Conservation (phyloP, 768 basidiomycete genomes). For the Mycena alexandri region DNA sequence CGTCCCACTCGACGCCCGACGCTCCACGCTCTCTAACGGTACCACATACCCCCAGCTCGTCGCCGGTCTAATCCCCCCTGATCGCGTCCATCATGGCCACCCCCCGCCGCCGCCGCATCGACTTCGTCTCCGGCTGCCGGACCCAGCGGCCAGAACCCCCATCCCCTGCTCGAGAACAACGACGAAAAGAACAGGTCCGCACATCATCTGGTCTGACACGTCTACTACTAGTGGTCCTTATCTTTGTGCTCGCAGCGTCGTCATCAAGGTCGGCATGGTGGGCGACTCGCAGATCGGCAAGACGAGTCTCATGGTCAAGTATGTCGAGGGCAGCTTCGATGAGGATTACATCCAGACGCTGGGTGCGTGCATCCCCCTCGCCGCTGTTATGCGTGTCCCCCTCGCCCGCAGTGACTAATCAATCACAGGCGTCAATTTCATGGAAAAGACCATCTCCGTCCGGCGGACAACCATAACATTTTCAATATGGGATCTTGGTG, state of each 20-base stretch:
- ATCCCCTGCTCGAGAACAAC: constrained; percentile 66
- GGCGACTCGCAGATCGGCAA: constrained; percentile 99
- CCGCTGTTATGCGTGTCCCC: neutral
- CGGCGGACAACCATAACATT: constrained; percentile 99
- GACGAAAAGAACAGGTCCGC: constrained; percentile 82
- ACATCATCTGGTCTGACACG: constrained; percentile 24
- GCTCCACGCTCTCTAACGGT: constrained; percentile 39
- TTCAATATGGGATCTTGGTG: constrained; percentile 99
- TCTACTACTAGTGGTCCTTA: constrained; percentile 19
- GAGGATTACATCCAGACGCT: constrained; percentile 99
- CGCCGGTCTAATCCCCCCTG: constrained; percentile 31
- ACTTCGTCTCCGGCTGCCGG: constrained; percentile 58
- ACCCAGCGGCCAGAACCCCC: constrained; percentile 66
- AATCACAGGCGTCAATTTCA: constrained; percentile 91
- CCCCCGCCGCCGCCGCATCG: constrained; percentile 63
- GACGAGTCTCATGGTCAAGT: constrained; percentile 99
- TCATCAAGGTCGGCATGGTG: constrained; percentile 99
- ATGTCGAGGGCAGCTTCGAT: constrained; percentile 98
- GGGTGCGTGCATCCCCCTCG: constrained; percentile 63
- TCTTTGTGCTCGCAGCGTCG: constrained; percentile 67
- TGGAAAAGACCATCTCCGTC: constrained; percentile 99
- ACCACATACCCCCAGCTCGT: constrained; percentile 20
- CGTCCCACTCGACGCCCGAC: constrained; percentile 42
- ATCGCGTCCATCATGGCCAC: constrained; percentile 59
- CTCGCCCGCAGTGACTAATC: constrained; percentile 11